phyloP scores from a whole-genome alignment of 768 basidiomycete genomes.

The Rhodotorula graminis region DNA sequence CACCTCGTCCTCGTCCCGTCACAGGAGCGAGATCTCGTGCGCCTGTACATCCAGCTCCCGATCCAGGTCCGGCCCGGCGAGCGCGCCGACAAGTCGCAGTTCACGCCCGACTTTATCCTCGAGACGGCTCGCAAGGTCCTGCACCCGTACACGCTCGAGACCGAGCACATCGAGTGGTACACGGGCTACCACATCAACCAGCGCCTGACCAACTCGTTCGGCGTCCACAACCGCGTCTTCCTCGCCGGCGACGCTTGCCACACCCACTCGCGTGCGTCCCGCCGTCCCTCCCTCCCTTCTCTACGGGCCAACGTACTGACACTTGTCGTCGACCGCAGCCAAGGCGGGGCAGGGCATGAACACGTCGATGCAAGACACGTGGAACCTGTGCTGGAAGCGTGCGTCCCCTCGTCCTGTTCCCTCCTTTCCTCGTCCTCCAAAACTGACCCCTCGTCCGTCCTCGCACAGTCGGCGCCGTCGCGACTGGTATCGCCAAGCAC shows the following conservation, averaged over 20 bases:
- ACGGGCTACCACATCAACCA: slow-evolving; percentile 48
- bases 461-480: slow-evolving; percentile 36
- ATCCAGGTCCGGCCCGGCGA: slow-evolving; percentile 53
- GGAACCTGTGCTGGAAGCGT: slow-evolving; percentile 40
- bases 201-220: slow-evolving; percentile 63
- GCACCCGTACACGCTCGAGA: slow-evolving; percentile 53
- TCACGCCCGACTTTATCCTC: slow-evolving; percentile 56
- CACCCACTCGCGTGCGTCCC: slow-evolving; percentile 38
- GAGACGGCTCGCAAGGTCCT: slow-evolving; percentile 58
- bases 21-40: slow-evolving; percentile 50
- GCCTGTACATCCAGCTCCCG: slow-evolving; percentile 66
- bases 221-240: slow-evolving; percentile 62
- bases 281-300: neutral
- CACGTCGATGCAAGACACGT: slow-evolving; percentile 41
- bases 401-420: neutral
- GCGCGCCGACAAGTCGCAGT: slow-evolving; percentile 56
- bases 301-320: too few species aligned
- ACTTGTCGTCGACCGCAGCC: neutral
- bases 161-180: slow-evolving; percentile 39
- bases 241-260: slow-evolving; percentile 58
- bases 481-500: slow-evolving; percentile 39
- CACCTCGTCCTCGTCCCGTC: neutral
- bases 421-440: neutral
- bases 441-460: neutral
- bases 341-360: slow-evolving; percentile 55